These are phyloP conservation scores for Russula sp. DNA, from an alignment of 768 basidiomycete genomes.

Conservation along the genomic window DNA sequence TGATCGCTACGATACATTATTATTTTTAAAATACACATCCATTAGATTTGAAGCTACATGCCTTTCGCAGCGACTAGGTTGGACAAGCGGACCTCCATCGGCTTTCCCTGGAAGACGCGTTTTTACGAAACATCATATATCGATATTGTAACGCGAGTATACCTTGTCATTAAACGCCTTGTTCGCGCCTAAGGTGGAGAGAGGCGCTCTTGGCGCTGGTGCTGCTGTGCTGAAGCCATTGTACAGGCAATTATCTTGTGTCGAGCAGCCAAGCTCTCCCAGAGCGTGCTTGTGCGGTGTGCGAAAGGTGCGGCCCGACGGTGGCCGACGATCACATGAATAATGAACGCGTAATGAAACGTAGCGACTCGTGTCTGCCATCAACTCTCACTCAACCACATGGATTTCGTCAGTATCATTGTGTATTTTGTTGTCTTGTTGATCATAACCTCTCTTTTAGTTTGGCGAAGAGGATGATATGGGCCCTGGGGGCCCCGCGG, in stretches of 20 bases:
- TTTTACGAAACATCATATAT: constrained; percentile 31
- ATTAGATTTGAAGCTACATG: constrained; percentile 35
- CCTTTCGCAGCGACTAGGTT: constrained; percentile 99
- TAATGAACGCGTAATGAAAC: constrained; percentile 23
- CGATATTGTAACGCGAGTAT: constrained; percentile 16
- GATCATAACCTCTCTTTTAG: not conserved
- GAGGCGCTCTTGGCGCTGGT: constrained; percentile 27
- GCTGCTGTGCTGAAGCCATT: constrained; percentile 36
- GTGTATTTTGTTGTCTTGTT: not conserved
- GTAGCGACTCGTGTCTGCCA: too few relatives aligned
- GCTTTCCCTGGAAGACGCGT: constrained; percentile 70
- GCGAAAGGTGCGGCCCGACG: constrained; percentile 5
- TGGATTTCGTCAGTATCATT: constrained; percentile 21
- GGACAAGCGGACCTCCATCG: constrained; percentile 94
- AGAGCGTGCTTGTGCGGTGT: not conserved
- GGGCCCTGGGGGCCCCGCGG: constrained; percentile 51
- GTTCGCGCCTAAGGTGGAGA: constrained; percentile 30
- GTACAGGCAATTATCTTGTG: not conserved
- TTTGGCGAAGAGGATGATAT: constrained; percentile 25
- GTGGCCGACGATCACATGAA: constrained; percentile 12
- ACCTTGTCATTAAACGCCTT: constrained; percentile 84
- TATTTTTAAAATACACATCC: constrained; percentile 20
- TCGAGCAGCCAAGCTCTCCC: not conserved
- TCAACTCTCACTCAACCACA: constrained; percentile 13
- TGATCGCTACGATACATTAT: constrained; percentile 62